Base-by-base conservation (phyloP, 1,139 yeast species). In the Yamadazyma taylorii region DNA sequence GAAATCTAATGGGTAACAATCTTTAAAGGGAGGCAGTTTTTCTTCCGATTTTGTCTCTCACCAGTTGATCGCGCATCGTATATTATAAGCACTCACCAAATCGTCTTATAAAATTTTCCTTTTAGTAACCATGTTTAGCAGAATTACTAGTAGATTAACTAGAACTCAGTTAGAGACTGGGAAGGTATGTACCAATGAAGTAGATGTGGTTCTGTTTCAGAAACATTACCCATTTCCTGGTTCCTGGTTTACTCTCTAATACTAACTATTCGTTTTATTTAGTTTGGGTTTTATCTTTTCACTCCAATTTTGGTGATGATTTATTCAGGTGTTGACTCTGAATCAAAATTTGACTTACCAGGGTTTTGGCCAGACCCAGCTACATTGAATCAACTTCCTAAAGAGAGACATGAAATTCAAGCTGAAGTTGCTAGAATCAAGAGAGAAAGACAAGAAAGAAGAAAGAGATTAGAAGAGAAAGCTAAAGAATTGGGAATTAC, bases 321-420 rank as follows among this genome's bases (percentile, higher is more conserved):
- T 61, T 90, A 85, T 53, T 90, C 88, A 35, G 97, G 97, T 56
- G 75, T 85, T 31, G 90, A 89, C 52, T 85, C 97, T 1, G 96
- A 90, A 60, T 78, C 74, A 51, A 89, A 88, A 65, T 80, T 90
- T 59, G 87, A 88, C 56, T 81, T 89, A 38, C 95, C 95, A n/a
- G 96, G 96, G 13, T 89, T 87, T 62, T 88, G 96, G 96, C 97
- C 97, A 1, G 97, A 89, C 60, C 97, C 97, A 27, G 85, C 85
- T 25, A 84, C 96, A 2, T 73, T 88, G 50, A 88, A 89, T 57
- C 85, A 85, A 61, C 82, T 90, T 26, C 97, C 97, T 3, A 90
- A 88, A 56, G 97, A 89, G 56, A 90, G 90, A 8, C 87, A 85
- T 52, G 97, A 90, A 56, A 87, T 89, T 46, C 84, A 86, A 54